A percentile compares a stretch with the other conserved stretches of the same genome.
Evolutionary conservation across 176 grass and related monocot genomes (phyloP).

Genomic region (Luzula sylvatica): DNA sequence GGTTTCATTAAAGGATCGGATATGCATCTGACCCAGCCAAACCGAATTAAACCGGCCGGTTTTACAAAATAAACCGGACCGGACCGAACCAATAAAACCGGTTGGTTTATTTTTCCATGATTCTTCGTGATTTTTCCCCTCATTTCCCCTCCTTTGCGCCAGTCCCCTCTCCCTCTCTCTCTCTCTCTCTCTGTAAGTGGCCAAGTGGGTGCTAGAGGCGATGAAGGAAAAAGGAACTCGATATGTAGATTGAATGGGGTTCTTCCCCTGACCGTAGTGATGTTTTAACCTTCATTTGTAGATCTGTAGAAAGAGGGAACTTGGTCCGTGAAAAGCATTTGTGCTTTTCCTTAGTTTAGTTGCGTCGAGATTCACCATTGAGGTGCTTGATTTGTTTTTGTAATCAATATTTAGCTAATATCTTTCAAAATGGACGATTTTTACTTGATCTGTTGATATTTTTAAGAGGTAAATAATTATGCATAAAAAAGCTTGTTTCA

Average conservation of each 20-base stretch:
- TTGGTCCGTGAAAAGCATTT: too few relatives aligned
- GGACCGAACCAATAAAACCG: too few relatives aligned
- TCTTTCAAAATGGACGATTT: not conserved
- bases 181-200: conserved; percentile 12
- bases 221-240: too few relatives aligned
- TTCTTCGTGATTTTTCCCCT: too few relatives aligned
- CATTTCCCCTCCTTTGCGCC: conserved; percentile 6
- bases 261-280: conserved; percentile 20
- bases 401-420: not conserved
- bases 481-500: conserved; percentile 55
- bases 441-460: not conserved
- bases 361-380: conserved; percentile 41
- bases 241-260: not conserved
- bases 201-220: too few relatives aligned
- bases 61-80: too few relatives aligned
- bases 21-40: too few relatives aligned
- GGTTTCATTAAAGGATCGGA: too few relatives aligned
- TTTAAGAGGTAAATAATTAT: not conserved
- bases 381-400: conserved; percentile 21
- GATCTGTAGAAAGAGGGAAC: too few relatives aligned
- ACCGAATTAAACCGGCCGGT: too few relatives aligned
- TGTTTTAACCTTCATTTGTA: too few relatives aligned
- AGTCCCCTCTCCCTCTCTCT: not conserved
- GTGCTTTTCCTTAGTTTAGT: conserved; percentile 19
- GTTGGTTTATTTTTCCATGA: too few relatives aligned